phyloP scores from a whole-genome alignment of 2,329 filamentous ascomycete genomes.

The Sordariomycetes sp. region DNA sequence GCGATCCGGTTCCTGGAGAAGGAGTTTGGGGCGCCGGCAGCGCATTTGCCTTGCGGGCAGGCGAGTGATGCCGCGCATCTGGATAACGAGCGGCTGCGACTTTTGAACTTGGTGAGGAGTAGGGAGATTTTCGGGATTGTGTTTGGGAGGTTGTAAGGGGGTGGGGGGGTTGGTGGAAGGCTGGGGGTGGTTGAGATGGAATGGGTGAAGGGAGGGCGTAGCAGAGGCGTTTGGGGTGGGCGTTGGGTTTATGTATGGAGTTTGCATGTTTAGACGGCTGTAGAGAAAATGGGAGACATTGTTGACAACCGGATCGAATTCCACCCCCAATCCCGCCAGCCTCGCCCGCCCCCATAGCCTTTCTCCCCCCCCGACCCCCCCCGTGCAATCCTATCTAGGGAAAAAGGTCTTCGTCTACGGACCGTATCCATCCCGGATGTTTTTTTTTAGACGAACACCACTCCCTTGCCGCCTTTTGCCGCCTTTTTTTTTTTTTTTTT shows the following conservation, averaged over 20 bases:
- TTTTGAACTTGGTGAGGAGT: conserved; percentile 82
- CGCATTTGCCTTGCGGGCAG: conserved; percentile 87
- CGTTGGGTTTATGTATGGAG: not conserved
- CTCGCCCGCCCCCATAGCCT: not conserved
- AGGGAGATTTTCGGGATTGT: conserved; percentile 83
- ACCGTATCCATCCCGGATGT: not conserved
- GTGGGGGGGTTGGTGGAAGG: too few species aligned
- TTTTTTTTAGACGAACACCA: not conserved
- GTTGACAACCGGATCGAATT: not conserved
- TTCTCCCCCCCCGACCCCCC: too few species aligned
- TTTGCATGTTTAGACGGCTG: not conserved
- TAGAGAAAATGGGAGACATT: not conserved
- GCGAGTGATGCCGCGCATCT: conserved; percentile 89
- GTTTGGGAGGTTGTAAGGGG: conserved; percentile 35
- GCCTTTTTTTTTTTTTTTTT: not conserved
- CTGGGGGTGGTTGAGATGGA: too few species aligned
- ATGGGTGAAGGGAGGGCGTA: not conserved
- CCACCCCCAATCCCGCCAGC: not conserved
- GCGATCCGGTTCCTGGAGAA: conserved; percentile 91
- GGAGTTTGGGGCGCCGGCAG: conserved; percentile 80
- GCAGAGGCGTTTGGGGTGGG: not conserved
- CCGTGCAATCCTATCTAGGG: not conserved
- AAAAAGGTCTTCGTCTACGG: not conserved
- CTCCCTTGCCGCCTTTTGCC: not conserved
- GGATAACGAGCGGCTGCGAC: conserved; percentile 83